Evolutionary conservation across 1,284 basidiomycete genomes (phyloP).

Genomic region (Gomphus sp.): DNA sequence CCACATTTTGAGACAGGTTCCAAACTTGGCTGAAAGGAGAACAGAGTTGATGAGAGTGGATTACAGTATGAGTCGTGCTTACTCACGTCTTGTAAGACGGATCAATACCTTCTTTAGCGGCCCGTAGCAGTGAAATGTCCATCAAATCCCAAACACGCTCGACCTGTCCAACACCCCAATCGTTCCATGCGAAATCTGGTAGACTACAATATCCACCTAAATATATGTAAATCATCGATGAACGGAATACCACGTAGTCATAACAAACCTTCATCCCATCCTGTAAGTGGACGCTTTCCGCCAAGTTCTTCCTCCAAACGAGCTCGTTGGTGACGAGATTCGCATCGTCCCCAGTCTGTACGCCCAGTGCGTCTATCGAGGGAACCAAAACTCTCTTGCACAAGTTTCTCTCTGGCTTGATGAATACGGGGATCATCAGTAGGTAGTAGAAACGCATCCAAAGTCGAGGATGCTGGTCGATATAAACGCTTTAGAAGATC

Average conservation of each 20-base stretch:
- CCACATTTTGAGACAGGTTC: conserved; percentile 98
- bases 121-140: conserved; percentile 83
- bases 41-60: conserved; percentile 2
- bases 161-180: conserved; percentile 87
- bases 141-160: conserved; percentile 92
- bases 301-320: conserved; percentile 80
- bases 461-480: conserved; percentile 80
- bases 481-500: conserved; percentile 57
- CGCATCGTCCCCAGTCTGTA: conserved; percentile 88
- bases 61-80: not conserved
- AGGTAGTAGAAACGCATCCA: conserved; percentile 88
- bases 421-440: conserved; percentile 89
- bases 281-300: conserved; percentile 78
- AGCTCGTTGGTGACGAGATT: conserved; percentile 85
- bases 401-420: conserved; percentile 77
- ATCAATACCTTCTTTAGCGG: conserved; percentile 74
- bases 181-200: conserved; percentile 88
- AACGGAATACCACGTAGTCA: conserved; percentile 13
- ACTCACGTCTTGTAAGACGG: conserved; percentile 80
- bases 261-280: conserved; percentile 79
- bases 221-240: not conserved
- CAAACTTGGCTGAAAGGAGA: conserved; percentile 60
- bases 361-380: conserved; percentile 59
- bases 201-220: conserved; percentile 75
- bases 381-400: conserved; percentile 51